Percentiles rank a stretch among this genome's conserved stretches.
Conservation (phyloP, 2,329 filamentous ascomycete genomes). For the Monilinia fructicola region DNA sequence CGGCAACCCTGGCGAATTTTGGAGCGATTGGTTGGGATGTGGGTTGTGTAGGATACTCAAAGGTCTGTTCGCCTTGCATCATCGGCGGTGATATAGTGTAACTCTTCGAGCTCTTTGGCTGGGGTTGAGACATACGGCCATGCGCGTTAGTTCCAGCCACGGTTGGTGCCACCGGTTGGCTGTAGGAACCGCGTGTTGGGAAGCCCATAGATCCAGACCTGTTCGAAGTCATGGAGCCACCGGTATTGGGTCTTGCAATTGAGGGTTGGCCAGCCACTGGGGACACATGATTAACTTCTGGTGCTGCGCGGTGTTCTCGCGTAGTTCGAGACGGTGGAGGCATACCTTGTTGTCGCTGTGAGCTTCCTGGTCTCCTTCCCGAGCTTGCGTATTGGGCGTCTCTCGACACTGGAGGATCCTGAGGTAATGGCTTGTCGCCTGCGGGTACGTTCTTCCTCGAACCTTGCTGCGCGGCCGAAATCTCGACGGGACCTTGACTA, state of each 20-base stretch:
- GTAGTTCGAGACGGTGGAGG: slow-evolving; percentile 48
- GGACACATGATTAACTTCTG: slow-evolving; percentile 56
- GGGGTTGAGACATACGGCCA: slow-evolving; percentile 82
- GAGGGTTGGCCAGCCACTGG: slow-evolving; percentile 43
- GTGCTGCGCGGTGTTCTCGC: slow-evolving; percentile 53
- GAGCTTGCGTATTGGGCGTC: slow-evolving; percentile 52
- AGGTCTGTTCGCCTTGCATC: slow-evolving; percentile 49
- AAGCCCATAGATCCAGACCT: slow-evolving; percentile 53
- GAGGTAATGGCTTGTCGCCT: slow-evolving; percentile 59
- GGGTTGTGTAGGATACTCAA: slow-evolving; percentile 60
- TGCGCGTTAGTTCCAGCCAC: slow-evolving; percentile 87
- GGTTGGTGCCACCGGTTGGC: slow-evolving; percentile 81
- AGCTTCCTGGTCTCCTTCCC: slow-evolving; percentile 39
- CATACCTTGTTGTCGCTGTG: slow-evolving; percentile 44
- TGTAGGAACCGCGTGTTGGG: slow-evolving; percentile 78
- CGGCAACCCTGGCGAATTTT: slow-evolving; percentile 59
- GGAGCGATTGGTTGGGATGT: slow-evolving; percentile 49
- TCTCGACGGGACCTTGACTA: slow-evolving; percentile 53
- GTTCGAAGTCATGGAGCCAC: slow-evolving; percentile 72
- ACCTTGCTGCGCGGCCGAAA: slow-evolving; percentile 34
- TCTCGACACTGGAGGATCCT: slow-evolving; percentile 53
- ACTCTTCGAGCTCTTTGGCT: slow-evolving; percentile 58
- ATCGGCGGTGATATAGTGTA: slow-evolving; percentile 72
- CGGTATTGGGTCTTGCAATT: slow-evolving; percentile 69
- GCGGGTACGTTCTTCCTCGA: slow-evolving; percentile 43